phyloP scores from a whole-genome alignment of 768 basidiomycete genomes.

The Naematelia encephala region DNA sequence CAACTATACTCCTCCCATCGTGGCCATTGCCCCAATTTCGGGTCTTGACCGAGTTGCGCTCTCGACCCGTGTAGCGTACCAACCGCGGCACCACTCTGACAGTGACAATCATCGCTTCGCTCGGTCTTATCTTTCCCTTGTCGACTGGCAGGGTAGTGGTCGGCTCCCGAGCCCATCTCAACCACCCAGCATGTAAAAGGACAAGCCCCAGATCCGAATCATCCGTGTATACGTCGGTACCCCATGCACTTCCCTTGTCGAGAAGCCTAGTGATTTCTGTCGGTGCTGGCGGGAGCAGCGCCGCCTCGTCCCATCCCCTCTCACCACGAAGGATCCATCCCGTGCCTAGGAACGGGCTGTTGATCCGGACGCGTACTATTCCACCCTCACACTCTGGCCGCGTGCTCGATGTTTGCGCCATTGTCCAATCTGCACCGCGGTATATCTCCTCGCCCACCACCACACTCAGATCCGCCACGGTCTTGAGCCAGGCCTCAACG shows the following conservation, averaged over 20 bases:
- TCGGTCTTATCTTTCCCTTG: slow-evolving; percentile 6
- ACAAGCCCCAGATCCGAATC: slow-evolving; percentile 52
- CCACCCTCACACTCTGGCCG: slow-evolving; percentile 24
- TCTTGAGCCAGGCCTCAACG: slow-evolving; percentile 41
- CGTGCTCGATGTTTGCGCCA: slow-evolving; percentile 16
- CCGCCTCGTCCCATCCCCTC: slow-evolving; percentile 36
- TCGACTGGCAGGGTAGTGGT: neutral
- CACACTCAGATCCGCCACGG: slow-evolving; percentile 22
- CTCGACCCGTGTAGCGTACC: slow-evolving; percentile 50
- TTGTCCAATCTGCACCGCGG: slow-evolving; percentile 27
- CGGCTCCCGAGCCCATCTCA: slow-evolving; percentile 34
- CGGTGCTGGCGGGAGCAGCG: slow-evolving; percentile 1
- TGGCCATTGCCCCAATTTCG: slow-evolving; percentile 55
- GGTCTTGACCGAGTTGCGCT: slow-evolving; percentile 49
- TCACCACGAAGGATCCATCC: slow-evolving; percentile 41
- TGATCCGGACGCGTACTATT: slow-evolving; percentile 33
- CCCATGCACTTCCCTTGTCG: slow-evolving; percentile 38
- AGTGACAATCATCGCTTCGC: slow-evolving; percentile 38
- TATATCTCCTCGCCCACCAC: slow-evolving; percentile 27
- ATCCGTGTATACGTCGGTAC: slow-evolving; percentile 55
- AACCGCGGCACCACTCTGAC: slow-evolving; percentile 51
- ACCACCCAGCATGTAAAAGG: slow-evolving; percentile 53
- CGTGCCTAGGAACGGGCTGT: slow-evolving; percentile 27
- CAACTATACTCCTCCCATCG: slow-evolving; percentile 52
- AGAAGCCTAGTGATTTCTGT: neutral